Conservation (phyloP, 306 rosid species). For the Fagus crenata region DNA sequence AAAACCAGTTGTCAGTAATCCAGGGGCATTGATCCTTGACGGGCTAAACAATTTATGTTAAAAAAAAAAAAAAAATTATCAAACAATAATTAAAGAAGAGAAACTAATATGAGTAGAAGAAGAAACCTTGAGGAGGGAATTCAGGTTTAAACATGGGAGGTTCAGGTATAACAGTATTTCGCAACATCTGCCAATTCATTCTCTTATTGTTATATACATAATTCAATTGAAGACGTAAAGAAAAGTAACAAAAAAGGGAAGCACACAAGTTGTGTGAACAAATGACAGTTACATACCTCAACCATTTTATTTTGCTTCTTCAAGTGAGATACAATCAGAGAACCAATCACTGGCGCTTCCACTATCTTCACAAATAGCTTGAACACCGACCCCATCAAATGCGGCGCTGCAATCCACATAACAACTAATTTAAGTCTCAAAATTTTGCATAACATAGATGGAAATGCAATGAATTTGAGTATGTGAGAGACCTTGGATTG, state of each 20-base stretch:
- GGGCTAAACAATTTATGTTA: too few species aligned
- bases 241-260: not conserved
- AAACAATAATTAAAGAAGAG: not conserved
- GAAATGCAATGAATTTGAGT: not conserved
- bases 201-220: not conserved
- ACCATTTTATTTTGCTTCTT: slow-evolving; percentile 68
- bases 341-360: slow-evolving; percentile 66
- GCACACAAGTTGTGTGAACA: too few species aligned
- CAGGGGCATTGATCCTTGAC: too few species aligned
- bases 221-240: not conserved
- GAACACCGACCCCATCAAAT: slow-evolving; percentile 69
- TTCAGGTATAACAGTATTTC: slow-evolving; percentile 74
- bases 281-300: slow-evolving; percentile 46
- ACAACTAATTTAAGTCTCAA: not conserved
- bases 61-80: not conserved
- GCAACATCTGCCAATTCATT: slow-evolving; percentile 51
- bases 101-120: not conserved
- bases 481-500: slow-evolving; percentile 47
- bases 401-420: slow-evolving; percentile 69
- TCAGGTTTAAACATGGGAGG: slow-evolving; percentile 93
- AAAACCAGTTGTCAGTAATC: too few species aligned
- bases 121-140: slow-evolving; percentile 88
- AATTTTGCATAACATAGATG: too few species aligned
- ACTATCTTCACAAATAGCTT: slow-evolving; percentile 62
- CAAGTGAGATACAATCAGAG: slow-evolving; percentile 45